Evolutionary conservation across 176 grass and related monocot genomes (phyloP), one percentile per base, ranked within the genome.

Genomic region (Poa pratensis): DNA sequence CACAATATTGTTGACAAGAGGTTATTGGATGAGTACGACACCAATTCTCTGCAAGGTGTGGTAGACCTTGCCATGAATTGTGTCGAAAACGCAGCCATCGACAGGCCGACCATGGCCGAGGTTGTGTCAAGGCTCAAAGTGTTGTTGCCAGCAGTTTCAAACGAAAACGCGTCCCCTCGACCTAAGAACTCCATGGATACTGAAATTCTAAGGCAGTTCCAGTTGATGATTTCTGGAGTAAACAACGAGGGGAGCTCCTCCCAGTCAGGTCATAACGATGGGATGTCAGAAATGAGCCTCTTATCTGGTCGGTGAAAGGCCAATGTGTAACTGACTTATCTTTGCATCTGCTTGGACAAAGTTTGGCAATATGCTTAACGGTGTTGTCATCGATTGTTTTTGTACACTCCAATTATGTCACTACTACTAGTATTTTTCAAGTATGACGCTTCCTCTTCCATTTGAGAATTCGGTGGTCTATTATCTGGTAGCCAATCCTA

Each of bases 51-150:
- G 6, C 24, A 52, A 27, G 49, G 42, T 67, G 78, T 80, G 6
- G 30, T 80, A 50, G 78, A 80, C 61, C 61, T 80, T 0, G 78
- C 78, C 17, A 51, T 80, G 78, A 80, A 67, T 17, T 80, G 78
- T 18, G 17, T 80, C 0, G 78, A 65, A 37, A 80, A 35, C 0
- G 45, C 78, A 20, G 5, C 78, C 3, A 22, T 80, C 11, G 10
- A 80, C 18, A 67, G 78, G 11, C 78, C 78, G 1, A 80, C 24
- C 45, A 80, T 80, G 78, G 51, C 45, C 0, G 61, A 52, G 43
- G 61, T 80, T 67, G 61, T 34, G 32, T 80, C 78, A 7, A 48
- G 43, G 43, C 78, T 80, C 24, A 80, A 35, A 62, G 61, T 15
- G 9, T 67, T 43, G 17, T 22, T 64, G 27, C 61, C 78, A 13